A percentile compares a stretch with the other conserved stretches of the same genome.
phyloP scores from a whole-genome alignment of 1,284 basidiomycete genomes.

The Cutaneotrichosporon sp. region DNA sequence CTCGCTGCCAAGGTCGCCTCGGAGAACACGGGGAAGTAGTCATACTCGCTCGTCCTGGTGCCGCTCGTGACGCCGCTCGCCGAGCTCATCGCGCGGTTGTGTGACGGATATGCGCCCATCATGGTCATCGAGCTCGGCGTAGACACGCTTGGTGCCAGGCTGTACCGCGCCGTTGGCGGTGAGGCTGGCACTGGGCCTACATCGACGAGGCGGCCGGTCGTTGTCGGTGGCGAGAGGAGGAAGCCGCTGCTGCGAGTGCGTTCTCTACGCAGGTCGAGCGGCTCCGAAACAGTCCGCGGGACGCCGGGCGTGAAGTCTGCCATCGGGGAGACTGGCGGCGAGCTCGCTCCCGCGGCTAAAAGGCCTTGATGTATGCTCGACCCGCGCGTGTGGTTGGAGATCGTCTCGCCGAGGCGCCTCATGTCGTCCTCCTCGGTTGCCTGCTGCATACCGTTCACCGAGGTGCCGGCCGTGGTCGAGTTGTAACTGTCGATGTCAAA shows the following conservation, averaged over 20 bases:
- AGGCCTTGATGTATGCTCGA: constrained; percentile 20
- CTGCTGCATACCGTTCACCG: constrained; percentile 38
- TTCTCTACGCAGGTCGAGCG: background rate
- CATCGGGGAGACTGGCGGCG: background rate
- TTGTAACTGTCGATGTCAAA: constrained; percentile 47
- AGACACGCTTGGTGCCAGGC: background rate
- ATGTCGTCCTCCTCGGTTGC: constrained; percentile 29
- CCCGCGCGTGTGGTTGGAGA: constrained; percentile 20
- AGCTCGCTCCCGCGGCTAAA: background rate
- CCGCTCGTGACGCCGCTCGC: background rate
- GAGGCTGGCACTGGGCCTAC: background rate
- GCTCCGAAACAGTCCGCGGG: background rate
- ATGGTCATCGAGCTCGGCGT: constrained; percentile 19
- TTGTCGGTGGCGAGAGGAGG: background rate
- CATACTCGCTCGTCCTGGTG: constrained; percentile 11
- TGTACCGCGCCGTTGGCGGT: background rate
- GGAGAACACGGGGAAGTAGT: constrained; percentile 15
- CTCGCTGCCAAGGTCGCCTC: background rate
- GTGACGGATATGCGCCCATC: constrained; percentile 34
- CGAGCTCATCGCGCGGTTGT: background rate
- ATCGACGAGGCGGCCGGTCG: background rate
- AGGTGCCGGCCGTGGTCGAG: constrained; percentile 38
- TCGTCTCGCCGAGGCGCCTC: background rate
- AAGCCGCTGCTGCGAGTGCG: background rate
- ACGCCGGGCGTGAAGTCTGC: background rate